phyloP scores from a whole-genome alignment of 257 asterid genomes.

The Solanum chiquidenum region DNA sequence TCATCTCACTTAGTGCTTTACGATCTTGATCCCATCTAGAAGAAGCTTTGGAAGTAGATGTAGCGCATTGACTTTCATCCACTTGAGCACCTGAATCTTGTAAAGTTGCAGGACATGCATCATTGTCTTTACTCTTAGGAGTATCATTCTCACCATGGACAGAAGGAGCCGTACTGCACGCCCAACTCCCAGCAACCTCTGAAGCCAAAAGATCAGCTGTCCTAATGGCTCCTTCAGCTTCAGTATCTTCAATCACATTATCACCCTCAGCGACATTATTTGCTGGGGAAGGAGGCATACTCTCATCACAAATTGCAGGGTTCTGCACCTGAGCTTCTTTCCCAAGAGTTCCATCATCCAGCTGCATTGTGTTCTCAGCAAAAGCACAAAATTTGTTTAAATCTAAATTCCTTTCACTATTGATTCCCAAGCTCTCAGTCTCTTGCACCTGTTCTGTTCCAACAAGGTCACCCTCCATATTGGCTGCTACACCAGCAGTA shows the following conservation, averaged over 20 bases:
- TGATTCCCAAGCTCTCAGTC: slow-evolving; percentile 46
- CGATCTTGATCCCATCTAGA: slow-evolving; percentile 34
- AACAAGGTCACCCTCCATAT: slow-evolving; percentile 24
- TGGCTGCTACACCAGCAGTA: slow-evolving; percentile 26
- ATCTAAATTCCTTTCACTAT: slow-evolving; percentile 21
- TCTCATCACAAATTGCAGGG: background rate
- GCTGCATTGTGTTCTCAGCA: slow-evolving; percentile 39
- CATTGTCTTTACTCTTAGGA: slow-evolving; percentile 29
- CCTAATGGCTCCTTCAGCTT: slow-evolving; percentile 52
- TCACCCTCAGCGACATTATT: slow-evolving; percentile 7
- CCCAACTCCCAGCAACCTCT: slow-evolving; percentile 95
- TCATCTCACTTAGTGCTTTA: slow-evolving; percentile 59
- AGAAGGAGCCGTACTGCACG: slow-evolving; percentile 77
- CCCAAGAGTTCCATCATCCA: slow-evolving; percentile 27
- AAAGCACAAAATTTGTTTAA: slow-evolving; percentile 24
- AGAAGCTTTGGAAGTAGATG: slow-evolving; percentile 21
- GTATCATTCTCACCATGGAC: slow-evolving; percentile 69
- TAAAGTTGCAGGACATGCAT: slow-evolving; percentile 18
- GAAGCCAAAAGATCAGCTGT: slow-evolving; percentile 81
- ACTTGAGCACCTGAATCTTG: slow-evolving; percentile 49
- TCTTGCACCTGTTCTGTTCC: slow-evolving; percentile 62
- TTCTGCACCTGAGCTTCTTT: slow-evolving; percentile 16
- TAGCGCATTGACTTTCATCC: slow-evolving; percentile 55
- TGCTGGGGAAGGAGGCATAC: background rate
- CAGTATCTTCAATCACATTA: slow-evolving; percentile 33